These are phyloP conservation scores for Teunomyces tritomae DNA, from an alignment of 805 yeast genomes.

Conservation along the genomic window DNA sequence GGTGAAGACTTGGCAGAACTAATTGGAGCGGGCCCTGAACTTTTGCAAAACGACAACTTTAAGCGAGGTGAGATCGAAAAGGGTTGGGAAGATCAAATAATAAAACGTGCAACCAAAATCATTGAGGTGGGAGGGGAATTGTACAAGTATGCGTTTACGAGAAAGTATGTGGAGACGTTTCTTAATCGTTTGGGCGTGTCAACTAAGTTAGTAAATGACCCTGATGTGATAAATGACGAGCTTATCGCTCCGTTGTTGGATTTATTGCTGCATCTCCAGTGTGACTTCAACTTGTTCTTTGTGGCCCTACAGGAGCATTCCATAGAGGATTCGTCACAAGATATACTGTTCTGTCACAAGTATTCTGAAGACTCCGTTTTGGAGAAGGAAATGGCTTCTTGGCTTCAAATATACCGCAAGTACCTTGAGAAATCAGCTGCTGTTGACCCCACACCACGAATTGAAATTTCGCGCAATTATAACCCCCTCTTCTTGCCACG, in stretches of 20 bases:
- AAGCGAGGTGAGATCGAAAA: conserved; percentile 42
- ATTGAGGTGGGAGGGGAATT: conserved; percentile 64
- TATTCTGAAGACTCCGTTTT: conserved; percentile 37
- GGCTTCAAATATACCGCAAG: conserved; percentile 51
- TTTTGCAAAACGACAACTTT: conserved; percentile 44
- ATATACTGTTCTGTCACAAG: not conserved
- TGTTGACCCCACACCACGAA: conserved; percentile 22
- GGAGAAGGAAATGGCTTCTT: conserved; percentile 38
- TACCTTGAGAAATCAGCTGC: conserved; percentile 41
- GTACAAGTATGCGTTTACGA: conserved; percentile 61
- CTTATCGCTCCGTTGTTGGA: conserved; percentile 61
- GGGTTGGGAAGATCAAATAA: conserved; percentile 51
- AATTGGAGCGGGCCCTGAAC: conserved; percentile 62
- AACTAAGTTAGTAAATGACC: conserved; percentile 24
- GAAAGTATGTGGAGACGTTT: conserved; percentile 55
- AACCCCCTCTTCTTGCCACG: conserved; percentile 85
- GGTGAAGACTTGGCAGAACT: conserved; percentile 84
- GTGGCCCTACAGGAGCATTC: conserved; percentile 51
- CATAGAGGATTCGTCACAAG: conserved; percentile 7
- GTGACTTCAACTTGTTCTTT: conserved; percentile 83
- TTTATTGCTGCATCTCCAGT: conserved; percentile 55
- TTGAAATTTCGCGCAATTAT: conserved; percentile 35
- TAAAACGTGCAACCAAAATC: conserved; percentile 59
- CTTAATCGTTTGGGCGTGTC: conserved; percentile 68
- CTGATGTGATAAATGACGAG: conserved; percentile 39